Evolutionary conservation across 306 rosid species (phyloP), one percentile per base, ranked within the genome.

Genomic region (Vigna reflexopilosa): DNA sequence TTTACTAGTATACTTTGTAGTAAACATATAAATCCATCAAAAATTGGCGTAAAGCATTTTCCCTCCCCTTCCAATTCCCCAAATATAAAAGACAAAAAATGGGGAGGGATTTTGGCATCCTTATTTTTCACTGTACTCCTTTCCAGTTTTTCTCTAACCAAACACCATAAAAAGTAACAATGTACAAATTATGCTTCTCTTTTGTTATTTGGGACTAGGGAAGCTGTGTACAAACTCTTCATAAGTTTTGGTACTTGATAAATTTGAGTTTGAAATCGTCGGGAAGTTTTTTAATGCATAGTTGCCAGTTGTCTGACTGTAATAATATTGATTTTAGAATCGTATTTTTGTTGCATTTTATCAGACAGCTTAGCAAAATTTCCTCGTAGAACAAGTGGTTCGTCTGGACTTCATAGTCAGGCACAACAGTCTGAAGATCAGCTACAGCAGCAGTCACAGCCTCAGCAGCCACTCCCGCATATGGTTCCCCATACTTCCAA

Each of bases 291-390:
- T 56, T 58, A 17, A 55, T 49, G 17, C 34, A 45, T 76, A 16
- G 62, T 75, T 51, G 17, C 32, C 58, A 55, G 56, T 48, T 77
- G 63, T 81, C 66, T 81, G 70, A 51, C 63, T 61, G 64, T 59
- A 36, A 50, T 77, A 20, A 52, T 57, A 10, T 42, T 26, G n/a
- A 13, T 69, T 56, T 48, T 30, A 22, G 24, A 57, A 52, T 66
- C 58, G 11, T 22, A 50, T 72, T 49, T 36, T 67, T 77, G 32
- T 72, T 73, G 40, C 49, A 58, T 77, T 67, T 64, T 80, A 59
- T 56, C 89, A 95, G 99, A 95, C 68, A 93, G 99, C 84, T 86
- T 95, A 80, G 88, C 91, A 77, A 95, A 95, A 86, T 95, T 89
- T 57, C 99, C 99, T 69, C 85, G 99, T 72, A 89, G 95, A 85